Base-by-base conservation (phyloP, 2,329 filamentous ascomycete genomes). In the Albifimbria verrucaria region DNA sequence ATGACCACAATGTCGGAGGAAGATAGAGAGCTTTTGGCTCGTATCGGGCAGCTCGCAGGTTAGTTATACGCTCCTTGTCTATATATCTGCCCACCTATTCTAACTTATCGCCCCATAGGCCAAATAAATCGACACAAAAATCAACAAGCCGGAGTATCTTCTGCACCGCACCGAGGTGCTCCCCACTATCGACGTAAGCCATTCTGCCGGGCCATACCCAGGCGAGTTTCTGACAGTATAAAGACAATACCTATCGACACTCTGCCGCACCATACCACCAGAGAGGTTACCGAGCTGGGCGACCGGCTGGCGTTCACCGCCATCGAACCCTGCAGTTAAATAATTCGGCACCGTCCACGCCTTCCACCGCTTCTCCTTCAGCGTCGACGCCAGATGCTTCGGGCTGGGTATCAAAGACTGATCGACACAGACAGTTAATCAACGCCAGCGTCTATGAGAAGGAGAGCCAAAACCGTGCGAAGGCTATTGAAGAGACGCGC, bases 71-170 rank as follows among this genome's bases (percentile, higher is more conserved):
- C n/a, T n/a, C n/a, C n/a, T n/a, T n/a, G n/a, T n/a, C n/a, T n/a
- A n/a, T n/a, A n/a, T n/a, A n/a, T n/a, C n/a, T n/a, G n/a, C n/a
- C n/a, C n/a, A n/a, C n/a, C n/a, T n/a, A n/a, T n/a, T 55, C 57
- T 57, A 41, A 54, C 43, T 43, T 39, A n/a, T n/a, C n/a, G n/a
- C n/a, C n/a, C n/a, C n/a, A 10, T 58, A 91, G 88, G 88, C 60
- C 87, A 89, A 71, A 93, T 94, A 66, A 92, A 92, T 67, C 83
- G 86, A 50, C 86, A 89, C 73, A 92, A 89, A 69, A 89, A 82
- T 57, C 81, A 86, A 57, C 78, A 82, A 58, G 67, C 75, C 28
- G 75, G 74, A 41, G 54, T 71, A 36, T 65, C 59, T n/a, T 56
- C 71, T 18, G 50, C 62, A n/a, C 51, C 62, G 45, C 57, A 50